Evolutionary conservation across 306 rosid species (phyloP).

Genomic region (Vigna angularis): DNA sequence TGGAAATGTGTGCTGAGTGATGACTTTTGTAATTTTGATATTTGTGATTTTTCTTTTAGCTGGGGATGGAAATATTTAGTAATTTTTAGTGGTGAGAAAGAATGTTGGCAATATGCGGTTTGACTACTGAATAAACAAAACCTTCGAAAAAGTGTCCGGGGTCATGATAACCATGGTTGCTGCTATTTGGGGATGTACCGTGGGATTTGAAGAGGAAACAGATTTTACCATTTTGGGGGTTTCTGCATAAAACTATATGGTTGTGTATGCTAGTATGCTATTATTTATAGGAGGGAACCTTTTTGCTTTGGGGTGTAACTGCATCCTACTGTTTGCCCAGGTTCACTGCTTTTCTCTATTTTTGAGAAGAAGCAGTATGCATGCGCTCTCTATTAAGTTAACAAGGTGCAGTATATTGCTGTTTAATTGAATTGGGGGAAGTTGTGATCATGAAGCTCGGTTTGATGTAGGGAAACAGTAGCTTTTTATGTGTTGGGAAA

Average conservation of each 20-base stretch:
- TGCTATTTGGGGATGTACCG: background rate
- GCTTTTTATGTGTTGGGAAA: background rate
- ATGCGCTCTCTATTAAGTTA: background rate
- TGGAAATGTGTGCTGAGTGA: background rate
- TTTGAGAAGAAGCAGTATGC: background rate
- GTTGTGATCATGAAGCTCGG: conserved; percentile 5
- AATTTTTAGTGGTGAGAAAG: background rate
- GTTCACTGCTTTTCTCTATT: background rate
- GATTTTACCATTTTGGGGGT: background rate
- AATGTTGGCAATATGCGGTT: background rate
- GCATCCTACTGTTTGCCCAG: background rate
- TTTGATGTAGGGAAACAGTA: background rate
- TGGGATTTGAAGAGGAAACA: background rate
- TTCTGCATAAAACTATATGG: background rate
- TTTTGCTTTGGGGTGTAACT: conserved; percentile 3
- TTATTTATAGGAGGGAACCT: background rate
- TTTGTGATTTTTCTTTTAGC: background rate
- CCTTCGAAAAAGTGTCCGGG: background rate
- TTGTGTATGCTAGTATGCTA: background rate
- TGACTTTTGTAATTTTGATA: background rate
- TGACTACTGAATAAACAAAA: background rate
- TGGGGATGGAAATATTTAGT: background rate
- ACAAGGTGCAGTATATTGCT: conserved; percentile 12
- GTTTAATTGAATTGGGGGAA: conserved; percentile 22
- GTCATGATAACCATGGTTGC: background rate